A percentile compares a stretch with the other conserved stretches of the same genome.
Evolutionary conservation across 495 filamentous ascomycete species (phyloP).

Genomic region (Thermochaetoides thermophila): DNA sequence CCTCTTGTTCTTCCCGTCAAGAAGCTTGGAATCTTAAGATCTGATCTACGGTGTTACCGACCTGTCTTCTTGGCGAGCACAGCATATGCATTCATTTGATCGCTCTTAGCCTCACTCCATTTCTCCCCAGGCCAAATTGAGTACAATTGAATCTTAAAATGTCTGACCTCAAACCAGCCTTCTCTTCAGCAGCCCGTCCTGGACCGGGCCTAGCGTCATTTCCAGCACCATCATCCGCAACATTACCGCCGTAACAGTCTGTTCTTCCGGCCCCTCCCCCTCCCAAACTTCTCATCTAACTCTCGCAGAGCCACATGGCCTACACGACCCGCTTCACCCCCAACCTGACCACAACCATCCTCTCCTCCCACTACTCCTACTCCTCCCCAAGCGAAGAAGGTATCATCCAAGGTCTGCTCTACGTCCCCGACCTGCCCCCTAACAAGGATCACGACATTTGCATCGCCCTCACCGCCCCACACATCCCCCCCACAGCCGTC

Average conservation of each 20-base stretch:
- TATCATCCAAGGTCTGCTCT: constrained; percentile 58
- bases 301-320: constrained; percentile 42
- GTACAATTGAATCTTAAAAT: too few relatives aligned
- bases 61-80: constrained; percentile 1
- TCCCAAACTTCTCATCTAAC: not conserved
- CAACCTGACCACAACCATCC: constrained; percentile 54
- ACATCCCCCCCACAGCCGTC: constrained; percentile 62
- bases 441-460: constrained; percentile 43
- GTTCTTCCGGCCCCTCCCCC: constrained; percentile 5
- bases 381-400: too few relatives aligned
- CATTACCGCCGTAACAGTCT: constrained; percentile 33
- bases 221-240: constrained; percentile 34
- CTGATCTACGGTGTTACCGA: too few relatives aligned
- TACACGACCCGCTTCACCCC: constrained; percentile 45
- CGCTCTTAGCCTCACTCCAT: too few relatives aligned
- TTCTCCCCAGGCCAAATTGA: too few relatives aligned
- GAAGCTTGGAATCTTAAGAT: too few relatives aligned
- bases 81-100: not conserved
- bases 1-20: not conserved
- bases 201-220: constrained; percentile 23
- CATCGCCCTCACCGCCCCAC: constrained; percentile 35
- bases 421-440: constrained; percentile 59
- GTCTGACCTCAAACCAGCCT: constrained; percentile 19
- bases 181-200: constrained; percentile 34
- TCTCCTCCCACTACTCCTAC: constrained; percentile 46